phyloP scores from a whole-genome alignment of 1,284 basidiomycete genomes.

The Marasmius fiardii region DNA sequence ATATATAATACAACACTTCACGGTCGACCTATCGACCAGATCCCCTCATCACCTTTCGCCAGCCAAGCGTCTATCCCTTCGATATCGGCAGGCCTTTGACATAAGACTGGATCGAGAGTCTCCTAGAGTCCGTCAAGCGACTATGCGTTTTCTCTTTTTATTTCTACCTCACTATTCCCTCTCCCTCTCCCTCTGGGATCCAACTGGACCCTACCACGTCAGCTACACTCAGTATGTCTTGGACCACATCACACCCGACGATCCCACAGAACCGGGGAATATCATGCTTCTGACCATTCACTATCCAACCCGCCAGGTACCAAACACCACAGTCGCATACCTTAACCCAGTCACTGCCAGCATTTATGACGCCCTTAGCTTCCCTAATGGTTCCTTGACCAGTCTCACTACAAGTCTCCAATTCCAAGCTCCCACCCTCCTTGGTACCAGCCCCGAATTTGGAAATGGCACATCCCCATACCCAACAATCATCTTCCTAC shows the following conservation, averaged over 20 bases:
- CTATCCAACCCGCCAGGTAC: neutral
- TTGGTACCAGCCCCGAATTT: neutral
- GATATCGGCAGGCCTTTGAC: too few relatives aligned
- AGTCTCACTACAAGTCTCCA: neutral
- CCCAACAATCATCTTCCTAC: neutral
- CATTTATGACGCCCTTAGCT: neutral
- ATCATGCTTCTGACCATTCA: neutral
- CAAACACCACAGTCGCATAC: neutral
- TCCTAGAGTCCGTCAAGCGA: too few relatives aligned
- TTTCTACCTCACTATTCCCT: neutral
- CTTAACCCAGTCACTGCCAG: neutral
- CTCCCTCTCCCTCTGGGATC: neutral
- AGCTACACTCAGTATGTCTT: neutral
- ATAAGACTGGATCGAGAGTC: too few relatives aligned
- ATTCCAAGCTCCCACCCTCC: neutral
- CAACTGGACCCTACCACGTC: too few relatives aligned
- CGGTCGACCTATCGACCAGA: too few relatives aligned
- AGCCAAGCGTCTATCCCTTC: too few relatives aligned
- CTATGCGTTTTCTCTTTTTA: too few relatives aligned
- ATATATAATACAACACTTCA: too few relatives aligned
- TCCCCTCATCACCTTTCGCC: too few relatives aligned
- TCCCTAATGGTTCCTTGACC: neutral
- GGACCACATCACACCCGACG: neutral
- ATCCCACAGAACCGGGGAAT: neutral
- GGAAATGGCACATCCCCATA: neutral